These are phyloP conservation scores for Talaromyces islandicus DNA, from an alignment of 2,329 filamentous ascomycete species.

Conservation along the genomic window DNA sequence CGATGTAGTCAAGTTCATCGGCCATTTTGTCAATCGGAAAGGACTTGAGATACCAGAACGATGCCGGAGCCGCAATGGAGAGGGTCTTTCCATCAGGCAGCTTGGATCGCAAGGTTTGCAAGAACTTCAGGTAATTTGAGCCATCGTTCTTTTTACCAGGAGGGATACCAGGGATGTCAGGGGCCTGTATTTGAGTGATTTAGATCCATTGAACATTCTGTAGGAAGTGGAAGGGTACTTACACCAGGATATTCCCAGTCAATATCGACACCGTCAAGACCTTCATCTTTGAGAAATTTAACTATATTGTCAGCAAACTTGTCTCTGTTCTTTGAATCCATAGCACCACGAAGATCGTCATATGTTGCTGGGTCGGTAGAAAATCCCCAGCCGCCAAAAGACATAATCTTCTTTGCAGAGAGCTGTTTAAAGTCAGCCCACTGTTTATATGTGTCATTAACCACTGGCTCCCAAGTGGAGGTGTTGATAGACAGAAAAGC, in stretches of 20 bases:
- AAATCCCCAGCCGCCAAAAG: slow-evolving; percentile 43
- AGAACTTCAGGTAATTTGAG: neutral
- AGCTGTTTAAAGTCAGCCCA: slow-evolving; percentile 29
- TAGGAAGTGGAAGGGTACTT: neutral
- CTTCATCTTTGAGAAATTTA: slow-evolving; percentile 35
- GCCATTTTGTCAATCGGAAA: neutral
- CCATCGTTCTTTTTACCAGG: neutral
- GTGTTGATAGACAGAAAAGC: slow-evolving; percentile 30
- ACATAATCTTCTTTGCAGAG: slow-evolving; percentile 32
- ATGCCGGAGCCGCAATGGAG: neutral
- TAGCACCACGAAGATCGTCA: slow-evolving; percentile 32
- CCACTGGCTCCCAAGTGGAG: slow-evolving; percentile 21
- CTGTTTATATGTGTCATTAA: slow-evolving; percentile 19
- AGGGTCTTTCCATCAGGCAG: neutral
- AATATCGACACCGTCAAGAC: slow-evolving; percentile 32
- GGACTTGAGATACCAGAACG: neutral
- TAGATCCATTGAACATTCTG: neutral
- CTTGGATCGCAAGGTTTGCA: neutral
- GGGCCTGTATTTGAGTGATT: neutral
- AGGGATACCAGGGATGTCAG: neutral
- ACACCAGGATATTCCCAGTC: slow-evolving; percentile 26
- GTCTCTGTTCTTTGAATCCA: slow-evolving; percentile 31
- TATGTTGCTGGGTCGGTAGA: slow-evolving; percentile 33
- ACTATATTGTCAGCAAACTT: slow-evolving; percentile 33
- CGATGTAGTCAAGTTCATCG: neutral